Conservation (phyloP, 2,329 filamentous ascomycete genomes). For the Arachnomyces sp. region DNA sequence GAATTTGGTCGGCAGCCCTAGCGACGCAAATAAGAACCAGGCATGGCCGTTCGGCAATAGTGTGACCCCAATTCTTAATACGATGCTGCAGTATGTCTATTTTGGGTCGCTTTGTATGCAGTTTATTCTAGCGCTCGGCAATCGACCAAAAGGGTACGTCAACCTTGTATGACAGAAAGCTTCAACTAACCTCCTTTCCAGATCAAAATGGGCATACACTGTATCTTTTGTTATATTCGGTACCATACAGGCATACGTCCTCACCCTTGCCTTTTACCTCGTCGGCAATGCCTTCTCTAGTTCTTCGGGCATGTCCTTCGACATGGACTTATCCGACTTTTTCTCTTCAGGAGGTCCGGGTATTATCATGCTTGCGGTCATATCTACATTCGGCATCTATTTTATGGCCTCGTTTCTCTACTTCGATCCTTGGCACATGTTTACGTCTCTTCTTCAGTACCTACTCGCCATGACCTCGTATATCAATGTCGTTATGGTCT, state of each 20-base stretch:
- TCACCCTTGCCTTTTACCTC: conserved; percentile 80
- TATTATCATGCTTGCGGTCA: conserved; percentile 88
- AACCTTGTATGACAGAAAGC: conserved; percentile 5
- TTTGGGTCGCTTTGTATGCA: conserved; percentile 85
- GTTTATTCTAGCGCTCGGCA: conserved; percentile 93
- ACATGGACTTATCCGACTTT: conserved; percentile 70
- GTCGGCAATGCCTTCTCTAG: conserved; percentile 74
- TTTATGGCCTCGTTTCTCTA: conserved; percentile 96
- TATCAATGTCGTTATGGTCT: conserved; percentile 99
- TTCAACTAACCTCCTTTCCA: too few relatives aligned
- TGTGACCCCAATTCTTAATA: conserved; percentile 85
- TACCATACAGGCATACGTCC: conserved; percentile 81
- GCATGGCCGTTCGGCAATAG: conserved; percentile 86
- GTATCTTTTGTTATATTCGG: conserved; percentile 81
- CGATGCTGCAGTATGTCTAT: conserved; percentile 83
- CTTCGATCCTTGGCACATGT: conserved; percentile 99
- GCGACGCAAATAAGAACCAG: conserved; percentile 45
- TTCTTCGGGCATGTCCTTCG: conserved; percentile 51
- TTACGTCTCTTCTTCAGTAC: conserved; percentile 94
- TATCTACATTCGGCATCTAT: conserved; percentile 94
- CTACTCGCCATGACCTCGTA: conserved; percentile 91
- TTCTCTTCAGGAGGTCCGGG: conserved; percentile 72
- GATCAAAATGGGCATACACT: conserved; percentile 84
- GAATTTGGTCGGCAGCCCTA: conserved; percentile 79
- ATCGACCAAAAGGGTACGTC: conserved; percentile 73